A percentile compares a stretch with the other conserved stretches of the same genome.
Evolutionary conservation across 2,329 filamentous ascomycete genomes (phyloP).

Genomic region (Penicillium sp.): DNA sequence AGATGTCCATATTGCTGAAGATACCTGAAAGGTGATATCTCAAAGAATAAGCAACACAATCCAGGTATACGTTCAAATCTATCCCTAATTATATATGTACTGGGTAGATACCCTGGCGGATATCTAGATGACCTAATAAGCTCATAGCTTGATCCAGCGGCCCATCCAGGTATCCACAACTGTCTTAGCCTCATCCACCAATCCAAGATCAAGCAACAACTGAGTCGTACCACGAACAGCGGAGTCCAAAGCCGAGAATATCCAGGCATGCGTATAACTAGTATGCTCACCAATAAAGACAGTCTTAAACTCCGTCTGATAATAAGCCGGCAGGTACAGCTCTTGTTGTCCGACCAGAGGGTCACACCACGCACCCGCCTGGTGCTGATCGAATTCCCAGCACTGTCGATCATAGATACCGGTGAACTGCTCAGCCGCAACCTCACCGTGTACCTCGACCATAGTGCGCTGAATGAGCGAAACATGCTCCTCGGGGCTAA

Average conservation of each 20-base stretch:
- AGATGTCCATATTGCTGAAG: no score
- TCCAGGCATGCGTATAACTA: conserved; percentile 64
- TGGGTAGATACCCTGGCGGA: no score
- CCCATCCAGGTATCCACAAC: conserved; percentile 68
- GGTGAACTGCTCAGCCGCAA: conserved; percentile 62
- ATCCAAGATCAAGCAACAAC: conserved; percentile 59
- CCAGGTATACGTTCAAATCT: no score
- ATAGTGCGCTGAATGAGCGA: conserved; percentile 64
- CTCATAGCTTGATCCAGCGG: conserved; percentile 55
- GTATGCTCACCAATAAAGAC: conserved; percentile 71
- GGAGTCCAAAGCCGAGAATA: conserved; percentile 61
- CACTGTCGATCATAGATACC: conserved; percentile 65
- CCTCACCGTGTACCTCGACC: conserved; percentile 64
- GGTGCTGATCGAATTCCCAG: conserved; percentile 63
- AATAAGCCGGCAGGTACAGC: conserved; percentile 70
- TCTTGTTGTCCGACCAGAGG: conserved; percentile 66
- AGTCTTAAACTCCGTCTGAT: conserved; percentile 67
- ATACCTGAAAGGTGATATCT: no score
- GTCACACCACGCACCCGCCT: conserved; percentile 62
- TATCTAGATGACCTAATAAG: neutral
- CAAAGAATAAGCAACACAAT: no score
- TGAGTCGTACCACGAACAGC: conserved; percentile 66
- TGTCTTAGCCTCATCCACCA: conserved; percentile 69
- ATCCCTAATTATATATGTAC: no score
- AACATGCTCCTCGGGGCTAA: conserved; percentile 51